phyloP scores from a whole-genome alignment of 192 early-diverging fungal species.

The Podila epicladia region DNA sequence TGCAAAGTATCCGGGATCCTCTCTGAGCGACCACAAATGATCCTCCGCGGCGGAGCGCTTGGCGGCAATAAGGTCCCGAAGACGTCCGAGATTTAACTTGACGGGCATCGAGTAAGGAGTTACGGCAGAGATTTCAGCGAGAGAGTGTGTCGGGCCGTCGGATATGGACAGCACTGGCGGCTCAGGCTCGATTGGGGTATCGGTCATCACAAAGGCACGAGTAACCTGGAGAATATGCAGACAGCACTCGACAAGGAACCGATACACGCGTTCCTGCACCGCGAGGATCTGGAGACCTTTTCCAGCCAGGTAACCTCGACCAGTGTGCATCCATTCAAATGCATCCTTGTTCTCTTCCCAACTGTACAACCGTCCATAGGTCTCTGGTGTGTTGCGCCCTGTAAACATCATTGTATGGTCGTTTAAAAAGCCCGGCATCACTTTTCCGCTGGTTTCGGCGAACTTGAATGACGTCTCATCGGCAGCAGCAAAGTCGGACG shows the following conservation, averaged over 20 bases:
- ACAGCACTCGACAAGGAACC: slow-evolving; percentile 30
- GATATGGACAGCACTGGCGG: slow-evolving; percentile 25
- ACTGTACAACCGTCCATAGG: slow-evolving; percentile 24
- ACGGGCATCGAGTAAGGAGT: slow-evolving; percentile 23
- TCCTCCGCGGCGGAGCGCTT: slow-evolving; percentile 28
- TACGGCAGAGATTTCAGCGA: slow-evolving; percentile 15
- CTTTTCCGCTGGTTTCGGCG: slow-evolving; percentile 23
- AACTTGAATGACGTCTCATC: slow-evolving; percentile 28
- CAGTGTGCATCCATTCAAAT: slow-evolving; percentile 11
- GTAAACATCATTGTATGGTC: slow-evolving; percentile 43
- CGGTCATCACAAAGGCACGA: slow-evolving; percentile 14
- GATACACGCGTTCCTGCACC: slow-evolving; percentile 35
- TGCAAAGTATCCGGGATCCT: slow-evolving; percentile 39
- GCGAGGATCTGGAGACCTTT: slow-evolving; percentile 25
- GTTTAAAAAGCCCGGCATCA: slow-evolving; percentile 21
- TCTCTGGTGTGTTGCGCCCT: slow-evolving; percentile 26
- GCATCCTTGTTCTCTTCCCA: slow-evolving; percentile 31
- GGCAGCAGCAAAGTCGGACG: slow-evolving; percentile 33
- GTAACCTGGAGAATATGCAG: slow-evolving; percentile 28
- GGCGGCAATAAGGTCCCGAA: slow-evolving; percentile 26
- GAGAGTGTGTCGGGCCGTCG: slow-evolving; percentile 13
- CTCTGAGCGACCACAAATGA: slow-evolving; percentile 37
- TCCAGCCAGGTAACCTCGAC: slow-evolving; percentile 15
- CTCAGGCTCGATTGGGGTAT: slow-evolving; percentile 24
- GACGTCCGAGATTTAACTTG: slow-evolving; percentile 19